Evolutionary conservation across 768 basidiomycete genomes (phyloP).

Genomic region (Cantharellus anzutake): DNA sequence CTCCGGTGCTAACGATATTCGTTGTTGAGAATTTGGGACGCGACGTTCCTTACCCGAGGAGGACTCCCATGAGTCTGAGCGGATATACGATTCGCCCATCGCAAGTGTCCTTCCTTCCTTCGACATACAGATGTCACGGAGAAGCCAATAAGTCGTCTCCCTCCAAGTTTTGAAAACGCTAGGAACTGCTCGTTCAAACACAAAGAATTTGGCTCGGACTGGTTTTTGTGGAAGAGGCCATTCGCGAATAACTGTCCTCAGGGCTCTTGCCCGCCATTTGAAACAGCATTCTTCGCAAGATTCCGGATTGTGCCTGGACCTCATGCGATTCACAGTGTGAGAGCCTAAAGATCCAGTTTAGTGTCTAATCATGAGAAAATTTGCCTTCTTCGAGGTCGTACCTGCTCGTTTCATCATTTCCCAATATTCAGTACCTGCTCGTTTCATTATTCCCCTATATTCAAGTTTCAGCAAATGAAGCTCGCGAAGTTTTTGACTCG

Average conservation of each 20-base stretch:
- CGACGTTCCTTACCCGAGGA: too few relatives aligned
- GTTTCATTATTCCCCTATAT: too few relatives aligned
- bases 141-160: background rate
- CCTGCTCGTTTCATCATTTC: too few relatives aligned
- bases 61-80: too few relatives aligned
- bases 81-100: background rate
- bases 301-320: background rate
- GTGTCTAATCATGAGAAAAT: background rate
- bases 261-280: background rate
- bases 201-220: conserved; percentile 11
- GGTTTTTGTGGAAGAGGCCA: conserved; percentile 25
- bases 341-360: background rate
- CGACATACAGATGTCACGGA: conserved; percentile 1
- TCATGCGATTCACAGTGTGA: background rate
- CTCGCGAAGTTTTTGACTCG: background rate
- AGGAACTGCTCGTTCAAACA: conserved; percentile 2
- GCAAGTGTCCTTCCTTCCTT: background rate
- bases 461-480: too few relatives aligned
- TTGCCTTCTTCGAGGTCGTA: too few relatives aligned
- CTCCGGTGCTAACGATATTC: too few relatives aligned
- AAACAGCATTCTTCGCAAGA: conserved; percentile 17
- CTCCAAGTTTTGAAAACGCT: conserved; percentile 1
- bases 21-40: too few relatives aligned
- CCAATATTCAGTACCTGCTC: too few relatives aligned
- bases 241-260: conserved; percentile 23